Evolutionary conservation across 2,329 filamentous ascomycete species (phyloP), one percentile per base, ranked within the genome.

Genomic region (Penicillium sp.): DNA sequence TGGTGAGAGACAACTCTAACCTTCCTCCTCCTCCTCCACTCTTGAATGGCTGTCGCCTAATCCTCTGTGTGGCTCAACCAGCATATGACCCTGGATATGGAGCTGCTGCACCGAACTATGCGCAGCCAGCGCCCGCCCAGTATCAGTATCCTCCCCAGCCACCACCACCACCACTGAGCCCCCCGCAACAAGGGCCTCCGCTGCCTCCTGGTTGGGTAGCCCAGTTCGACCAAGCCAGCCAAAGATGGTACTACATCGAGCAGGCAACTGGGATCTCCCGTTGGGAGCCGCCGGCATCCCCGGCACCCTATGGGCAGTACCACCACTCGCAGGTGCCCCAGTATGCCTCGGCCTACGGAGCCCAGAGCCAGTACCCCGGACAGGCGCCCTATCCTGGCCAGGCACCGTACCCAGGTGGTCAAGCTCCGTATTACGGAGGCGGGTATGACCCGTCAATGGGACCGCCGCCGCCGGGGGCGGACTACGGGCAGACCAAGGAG

Each of bases 221-320:
- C 3, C 56, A 58, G 56, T 58, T 58, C 47, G 56, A 58, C 47
- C 56, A 58, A 21, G 35, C 19, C 35, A 58, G 56, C 47, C 31
- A 44, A 7, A 31, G 56, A 7, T 58, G 56, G 56, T 58, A 58
- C 56, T 58, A 58, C 26, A 58, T 58, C 56, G 56, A 58, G 41
- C 56, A 58, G 35, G 56, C 56, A 4, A 58, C 56, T 5, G 56
- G 56, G 7, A 58, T 58, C n/a, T 58, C 56, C 15, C 56, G 56
- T 2, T 58, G 56, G 56, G 56, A 58, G 44, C 56, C 56, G 47
- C 56, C 56, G 8, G 21, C 56, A 7, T 30, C n/a, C 5, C 35
- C 47, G 5, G 56, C 56, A 2, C 56, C 56, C 3, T 58, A 58
- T 46, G 56, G 56, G 13, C 56, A 58, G 56, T 31, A 51, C 17